phyloP scores from a whole-genome alignment of 2,329 filamentous ascomycete species.

The Paramyrothecium roridum region DNA sequence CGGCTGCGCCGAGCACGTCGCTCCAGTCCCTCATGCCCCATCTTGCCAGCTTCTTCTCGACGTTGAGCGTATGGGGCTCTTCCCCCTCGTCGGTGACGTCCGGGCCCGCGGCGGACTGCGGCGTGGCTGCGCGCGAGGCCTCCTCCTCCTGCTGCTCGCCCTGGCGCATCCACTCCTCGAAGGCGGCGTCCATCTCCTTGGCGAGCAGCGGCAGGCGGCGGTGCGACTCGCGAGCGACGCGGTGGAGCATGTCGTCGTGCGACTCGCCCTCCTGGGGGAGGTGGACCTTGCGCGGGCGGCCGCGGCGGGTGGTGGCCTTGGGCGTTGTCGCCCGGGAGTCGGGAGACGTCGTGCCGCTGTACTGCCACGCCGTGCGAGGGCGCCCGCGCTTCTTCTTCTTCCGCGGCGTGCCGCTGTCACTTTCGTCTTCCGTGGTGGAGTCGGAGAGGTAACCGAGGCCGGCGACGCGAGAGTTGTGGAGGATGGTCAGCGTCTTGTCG shows the following conservation, averaged over 20 bases:
- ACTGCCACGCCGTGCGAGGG: conserved; percentile 13
- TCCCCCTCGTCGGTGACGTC: conserved; percentile 12
- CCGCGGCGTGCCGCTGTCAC: conserved; percentile 21
- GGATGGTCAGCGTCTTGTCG: conserved; percentile 64
- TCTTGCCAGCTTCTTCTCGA: conserved; percentile 22
- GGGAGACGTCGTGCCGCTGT: conserved; percentile 2
- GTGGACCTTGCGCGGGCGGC: conserved; percentile 38
- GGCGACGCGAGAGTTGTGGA: conserved; percentile 65
- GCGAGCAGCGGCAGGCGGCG: conserved; percentile 21
- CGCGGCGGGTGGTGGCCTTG: conserved; percentile 15
- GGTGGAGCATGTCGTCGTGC: conserved; percentile 40
- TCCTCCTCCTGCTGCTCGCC: conserved; percentile 25
- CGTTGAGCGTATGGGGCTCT: conserved; percentile 10
- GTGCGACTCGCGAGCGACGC: conserved; percentile 42
- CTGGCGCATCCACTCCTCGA: conserved; percentile 28
- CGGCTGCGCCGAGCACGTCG: conserved; percentile 76
- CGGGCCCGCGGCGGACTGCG: conserved; percentile 10
- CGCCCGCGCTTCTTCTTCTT: conserved; percentile 22
- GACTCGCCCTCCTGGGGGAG: conserved; percentile 40
- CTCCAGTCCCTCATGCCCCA: conserved; percentile 72
- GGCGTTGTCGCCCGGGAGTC: conserved; percentile 8
- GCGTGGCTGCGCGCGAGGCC: conserved; percentile 10
- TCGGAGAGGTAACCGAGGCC: conserved; percentile 33
- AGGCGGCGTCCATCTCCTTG: conserved; percentile 23
- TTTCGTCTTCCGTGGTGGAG: conserved; percentile 34